Base-by-base conservation (phyloP, 306 rosid species). In the Rosa lucieae region DNA sequence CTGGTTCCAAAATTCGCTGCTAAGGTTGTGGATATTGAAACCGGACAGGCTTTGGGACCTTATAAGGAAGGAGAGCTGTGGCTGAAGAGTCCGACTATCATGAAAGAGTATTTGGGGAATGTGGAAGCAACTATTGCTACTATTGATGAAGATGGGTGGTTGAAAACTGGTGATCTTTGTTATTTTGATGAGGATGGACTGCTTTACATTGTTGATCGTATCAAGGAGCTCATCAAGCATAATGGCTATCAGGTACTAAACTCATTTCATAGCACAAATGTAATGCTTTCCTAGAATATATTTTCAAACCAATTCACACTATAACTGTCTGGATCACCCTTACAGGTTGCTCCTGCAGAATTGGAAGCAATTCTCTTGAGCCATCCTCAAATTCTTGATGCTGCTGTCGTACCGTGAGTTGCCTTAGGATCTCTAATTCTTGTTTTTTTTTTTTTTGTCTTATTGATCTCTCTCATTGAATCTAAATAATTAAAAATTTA, bases 301-400 rank as follows among this genome's bases (percentile, higher is more conserved):
- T 20, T 35, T 1, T 67, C n/a, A 43, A 42, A 67, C 49, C 75
- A 49, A 46, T 23, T 46, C 20, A 70, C 56, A 29, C 40, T 10
- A 46, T n/a, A 46, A 71, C 43, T 48, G 42, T 71, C 26, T 6
- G 56, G 29, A 46, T 48, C 39, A 11, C 9, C 49, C 35, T 46
- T 88, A 67, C 86, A 93, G 96, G 94, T 94, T 66, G 98, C 98
- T 84, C 98, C 97, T 15, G 97, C 98, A 79, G 98, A 94, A 77
- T 82, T 94, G 77, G 97, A 94, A 79, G 91, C 98, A 23, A 42
- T 94, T 69, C 90, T 94, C 75, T 74, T 94, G 75, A 87, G 94
- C 65, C 98, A 94, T 79, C 85, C 97, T 5, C 78, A 80, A 29
- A 89, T 94, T 89, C 77, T 91, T 40, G 99, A 94, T 83, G 90